Evolutionary conservation across 805 yeast genomes (phyloP), one percentile per base, ranked within the genome.

Genomic region (Pichia cephalocereana): DNA sequence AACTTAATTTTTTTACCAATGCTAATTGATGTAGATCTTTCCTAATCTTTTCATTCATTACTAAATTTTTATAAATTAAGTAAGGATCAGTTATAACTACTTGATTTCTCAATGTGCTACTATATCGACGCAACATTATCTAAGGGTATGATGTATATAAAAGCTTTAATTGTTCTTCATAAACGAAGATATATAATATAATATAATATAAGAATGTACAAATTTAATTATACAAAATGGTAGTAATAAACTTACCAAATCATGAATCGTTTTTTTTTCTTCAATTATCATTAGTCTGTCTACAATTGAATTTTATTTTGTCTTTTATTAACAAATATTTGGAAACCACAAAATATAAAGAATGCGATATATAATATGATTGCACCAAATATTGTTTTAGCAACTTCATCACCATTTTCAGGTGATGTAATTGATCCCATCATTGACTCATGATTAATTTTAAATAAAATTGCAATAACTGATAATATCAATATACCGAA

Each of bases 351-450:
- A 69, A 90, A 91, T 32, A 83, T 70, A 59, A 93, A 84, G 74
- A 89, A 88, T 32, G 71, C 74, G 48, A 80, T 67, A 65, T 91
- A 91, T 11, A 91, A 89, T 49, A 83, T 63, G 9, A 90, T 96
- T 27, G 98, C 96, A 45, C 89, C 83, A 68, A 84, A 84, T 27
- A 91, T 83, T 4, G 98, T 93, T 55, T 78, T 78, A 30, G 98
- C 96, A 38, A 91, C 98, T 31, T 49, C 96, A 53, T 80, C 80
- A 15, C 98, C 98, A 62, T 93, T 93, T 56, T 78, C 86, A 14
- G 99, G 99, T 62, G 90, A 96, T 57, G 74, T 81, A 52, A 80
- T 79, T 38, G 96, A 86, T 6, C 99, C 99, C 70, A 89, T 82
- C 85, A 91, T 83, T 19, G 95, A 76, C 69, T 91, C 98, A 64